These are phyloP conservation scores for Arabidopsis suecica DNA, from an alignment of 345 rosid species.

Conservation along the genomic window DNA sequence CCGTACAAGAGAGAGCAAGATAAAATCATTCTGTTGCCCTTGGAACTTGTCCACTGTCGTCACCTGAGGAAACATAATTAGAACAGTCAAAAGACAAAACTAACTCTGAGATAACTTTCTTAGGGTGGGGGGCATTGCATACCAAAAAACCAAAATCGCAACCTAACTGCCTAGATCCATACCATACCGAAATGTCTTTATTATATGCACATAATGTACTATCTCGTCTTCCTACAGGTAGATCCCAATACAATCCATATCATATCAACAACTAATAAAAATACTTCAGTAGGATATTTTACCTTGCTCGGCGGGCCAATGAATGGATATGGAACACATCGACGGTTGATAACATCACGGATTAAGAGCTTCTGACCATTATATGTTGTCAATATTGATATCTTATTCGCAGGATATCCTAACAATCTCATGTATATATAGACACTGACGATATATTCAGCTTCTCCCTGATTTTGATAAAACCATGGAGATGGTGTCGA, in stretches of 20 bases:
- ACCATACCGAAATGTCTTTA: background rate
- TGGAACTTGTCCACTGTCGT: constrained; percentile 98
- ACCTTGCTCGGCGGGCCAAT: constrained; percentile 99
- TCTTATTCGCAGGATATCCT: constrained; percentile 94
- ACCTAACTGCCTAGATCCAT: background rate
- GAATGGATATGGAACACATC: constrained; percentile 81
- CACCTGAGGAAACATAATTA: constrained; percentile 55
- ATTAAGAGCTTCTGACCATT: constrained; percentile 98
- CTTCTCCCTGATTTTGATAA: constrained; percentile 98
- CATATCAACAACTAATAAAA: background rate
- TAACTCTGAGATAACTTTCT: constrained; percentile 1
- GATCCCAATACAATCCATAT: background rate
- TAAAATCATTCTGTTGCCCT: constrained; percentile 97
- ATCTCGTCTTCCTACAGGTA: constrained; percentile 2
- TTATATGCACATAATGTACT: background rate
- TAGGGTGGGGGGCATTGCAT: background rate
- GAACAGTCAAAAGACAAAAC: constrained; percentile 16
- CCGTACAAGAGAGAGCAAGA: constrained; percentile 92
- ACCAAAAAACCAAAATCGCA: background rate
- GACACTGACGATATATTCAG: constrained; percentile 95
- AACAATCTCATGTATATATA: constrained; percentile 95
- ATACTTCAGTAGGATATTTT: constrained; percentile 32
- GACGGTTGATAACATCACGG: constrained; percentile 94
- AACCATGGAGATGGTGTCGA: constrained; percentile 98
- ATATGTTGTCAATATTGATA: constrained; percentile 96